Conservation (phyloP, 2,329 filamentous ascomycete genomes). For the Botrytis deweyae region DNA sequence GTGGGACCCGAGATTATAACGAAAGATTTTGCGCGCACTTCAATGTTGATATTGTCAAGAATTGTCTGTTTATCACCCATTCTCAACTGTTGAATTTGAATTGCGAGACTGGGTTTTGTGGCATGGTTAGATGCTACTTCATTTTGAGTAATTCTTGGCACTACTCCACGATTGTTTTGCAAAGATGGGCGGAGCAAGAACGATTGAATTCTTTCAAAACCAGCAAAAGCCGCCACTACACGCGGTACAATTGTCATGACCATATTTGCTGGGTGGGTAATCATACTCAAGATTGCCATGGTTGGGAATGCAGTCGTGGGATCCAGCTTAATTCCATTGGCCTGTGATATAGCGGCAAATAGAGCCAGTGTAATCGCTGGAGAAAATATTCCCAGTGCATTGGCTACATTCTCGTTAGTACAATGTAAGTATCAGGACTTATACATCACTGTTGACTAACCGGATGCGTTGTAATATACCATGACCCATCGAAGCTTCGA, state of each 20-base stretch:
- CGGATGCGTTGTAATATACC: constrained; percentile 45
- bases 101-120: neutral
- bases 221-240: constrained; percentile 25
- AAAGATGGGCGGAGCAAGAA: constrained; percentile 30
- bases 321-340: neutral
- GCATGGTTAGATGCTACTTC: neutral
- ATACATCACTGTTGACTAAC: constrained; percentile 30
- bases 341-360: constrained; percentile 25
- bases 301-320: constrained; percentile 31
- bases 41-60: constrained; percentile 12
- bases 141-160: constrained; percentile 4
- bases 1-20: constrained; percentile 34
- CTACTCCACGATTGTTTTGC: constrained; percentile 17
- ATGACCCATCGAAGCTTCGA: constrained; percentile 44
- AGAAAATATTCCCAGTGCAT: constrained; percentile 31
- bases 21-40: neutral
- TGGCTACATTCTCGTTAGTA: constrained; percentile 24
- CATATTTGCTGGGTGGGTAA: constrained; percentile 33
- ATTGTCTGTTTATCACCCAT: neutral
- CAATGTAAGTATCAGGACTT: constrained; percentile 20
- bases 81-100: constrained; percentile 1
- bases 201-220: constrained; percentile 37
- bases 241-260: constrained; percentile 30
- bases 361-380: constrained; percentile 31
- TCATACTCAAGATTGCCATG: constrained; percentile 28